Evolutionary conservation across 2,329 filamentous ascomycete species (phyloP), one percentile per base, ranked within the genome.

Genomic region (Claviceps monticola): DNA sequence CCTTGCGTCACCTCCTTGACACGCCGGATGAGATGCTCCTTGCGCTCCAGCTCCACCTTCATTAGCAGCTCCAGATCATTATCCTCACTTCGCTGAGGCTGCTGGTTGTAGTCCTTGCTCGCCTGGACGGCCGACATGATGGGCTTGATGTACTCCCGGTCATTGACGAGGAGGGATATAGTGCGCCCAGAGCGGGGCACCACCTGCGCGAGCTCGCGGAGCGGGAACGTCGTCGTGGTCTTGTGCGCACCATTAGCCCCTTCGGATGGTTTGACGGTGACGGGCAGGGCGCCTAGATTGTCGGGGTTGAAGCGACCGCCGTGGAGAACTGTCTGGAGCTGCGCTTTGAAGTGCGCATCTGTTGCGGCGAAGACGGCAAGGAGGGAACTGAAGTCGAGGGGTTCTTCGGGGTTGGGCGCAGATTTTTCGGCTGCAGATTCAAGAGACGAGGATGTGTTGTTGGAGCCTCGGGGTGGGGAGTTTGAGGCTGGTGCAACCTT

Each of bases 1-100:
- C 63, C 67, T 60, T 77, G 71, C 51, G 71, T 70, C 13, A 68
- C 57, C 42, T 74, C 74, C 61, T 69, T 71, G 47, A 72, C 66
- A 37, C 72, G 63, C 53, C 63, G 63, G 47, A 62, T 61, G 39
- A 74, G 60, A 51, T 74, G 75, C 29, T 77, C 76, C 51, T 66
- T 69, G 56, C 65, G 65, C 66, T 77, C 75, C 34, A 70, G 65
- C 69, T 80, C 76, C 51, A 79, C 65, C 59, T 71, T 71, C 55
- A 81, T 68, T 29, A 75, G 59, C 53, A 81, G 71, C 68, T 80
- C 77, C 21, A 80, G 72, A 64, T 78, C 75, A 64, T 80, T 80
- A 62, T 80, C 77, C 46, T 74, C 68, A 61, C 71, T 71, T 19
- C 68, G 68, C 71, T 80, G 78, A 46, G 77, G 76, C 70, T 79